phyloP scores from a whole-genome alignment of 1,139 yeast genomes.

The Taphrina pruni region DNA sequence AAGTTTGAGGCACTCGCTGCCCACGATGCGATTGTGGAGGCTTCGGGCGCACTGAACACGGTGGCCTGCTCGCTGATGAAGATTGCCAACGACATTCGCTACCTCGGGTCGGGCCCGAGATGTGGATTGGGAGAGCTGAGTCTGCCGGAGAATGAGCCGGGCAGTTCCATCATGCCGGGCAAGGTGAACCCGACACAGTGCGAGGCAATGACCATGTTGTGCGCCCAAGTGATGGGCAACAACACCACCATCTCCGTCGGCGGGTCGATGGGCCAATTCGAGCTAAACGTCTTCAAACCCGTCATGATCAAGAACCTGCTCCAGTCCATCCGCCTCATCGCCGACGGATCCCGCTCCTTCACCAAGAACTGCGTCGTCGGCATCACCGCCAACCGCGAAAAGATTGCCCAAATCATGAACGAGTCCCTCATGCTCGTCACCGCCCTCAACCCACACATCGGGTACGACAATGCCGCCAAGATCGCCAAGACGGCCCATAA shows the following conservation, averaged over 20 bases:
- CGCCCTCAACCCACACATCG: conserved; percentile 97
- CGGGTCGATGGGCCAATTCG: conserved; percentile 98
- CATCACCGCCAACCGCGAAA: conserved; percentile 82
- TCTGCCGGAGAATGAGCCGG: conserved; percentile 98
- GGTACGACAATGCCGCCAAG: conserved; percentile 95
- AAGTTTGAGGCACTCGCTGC: conserved; percentile 99
- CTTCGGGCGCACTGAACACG: conserved; percentile 95
- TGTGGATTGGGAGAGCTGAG: conserved; percentile 97
- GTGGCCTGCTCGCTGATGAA: conserved; percentile 91
- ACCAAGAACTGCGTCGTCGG: conserved; percentile 95
- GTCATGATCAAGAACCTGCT: conserved; percentile 89
- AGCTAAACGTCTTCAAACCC: conserved; percentile 97
- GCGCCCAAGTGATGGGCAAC: conserved; percentile 97
- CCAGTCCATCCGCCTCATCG: conserved; percentile 82
- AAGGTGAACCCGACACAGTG: conserved; percentile 99
- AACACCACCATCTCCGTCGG: conserved; percentile 92
- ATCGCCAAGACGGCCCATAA: conserved; percentile 98
- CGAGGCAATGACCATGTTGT: conserved; percentile 98
- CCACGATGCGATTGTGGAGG: conserved; percentile 96
- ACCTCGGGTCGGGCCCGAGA: conserved; percentile 98
- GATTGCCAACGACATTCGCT: conserved; percentile 96
- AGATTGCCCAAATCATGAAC: conserved; percentile 82
- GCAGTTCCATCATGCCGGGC: conserved; percentile 96
- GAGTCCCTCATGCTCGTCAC: conserved; percentile 98
- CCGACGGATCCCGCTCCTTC: conserved; percentile 89